Conservation (phyloP, 2,329 filamentous ascomycete species). For the Penicillium sp. region DNA sequence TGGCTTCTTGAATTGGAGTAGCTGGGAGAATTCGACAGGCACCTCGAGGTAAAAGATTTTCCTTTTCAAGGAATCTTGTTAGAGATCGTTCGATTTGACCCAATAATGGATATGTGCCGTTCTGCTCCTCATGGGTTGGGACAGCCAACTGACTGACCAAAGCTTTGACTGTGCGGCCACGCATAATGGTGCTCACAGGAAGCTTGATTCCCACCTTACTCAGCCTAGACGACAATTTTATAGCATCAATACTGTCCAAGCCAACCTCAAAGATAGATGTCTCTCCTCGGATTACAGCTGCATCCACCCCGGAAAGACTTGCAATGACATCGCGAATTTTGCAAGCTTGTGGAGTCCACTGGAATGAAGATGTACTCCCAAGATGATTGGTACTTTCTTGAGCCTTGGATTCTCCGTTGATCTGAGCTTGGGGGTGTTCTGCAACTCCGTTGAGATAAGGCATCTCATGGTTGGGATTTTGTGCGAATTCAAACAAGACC, state of each 20-base stretch:
- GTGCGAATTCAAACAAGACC: conserved; percentile 37
- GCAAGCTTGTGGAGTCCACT: conserved; percentile 59
- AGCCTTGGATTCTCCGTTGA: background rate
- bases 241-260: conserved; percentile 87
- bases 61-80: conserved; percentile 37
- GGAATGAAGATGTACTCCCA: conserved; percentile 40
- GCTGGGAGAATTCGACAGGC: conserved; percentile 67
- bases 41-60: conserved; percentile 38
- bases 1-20: conserved; percentile 82
- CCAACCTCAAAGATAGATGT: conserved; percentile 78
- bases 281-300: conserved; percentile 54
- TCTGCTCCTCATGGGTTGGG: conserved; percentile 26
- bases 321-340: conserved; percentile 64
- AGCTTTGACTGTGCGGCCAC: conserved; percentile 63
- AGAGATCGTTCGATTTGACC: conserved; percentile 33
- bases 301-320: conserved; percentile 56
- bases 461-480: conserved; percentile 27
- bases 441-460: conserved; percentile 13
- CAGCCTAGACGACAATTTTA: conserved; percentile 76
- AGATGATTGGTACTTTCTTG: background rate
- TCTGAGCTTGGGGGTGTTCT: background rate
- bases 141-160: conserved; percentile 48
- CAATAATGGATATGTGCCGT: conserved; percentile 17
- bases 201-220: conserved; percentile 61
- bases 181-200: conserved; percentile 76